Percentiles rank a stretch among this genome's conserved stretches.
Evolutionary conservation across 1,284 basidiomycete genomes (phyloP).

Genomic region (Leccinum pachyderme): DNA sequence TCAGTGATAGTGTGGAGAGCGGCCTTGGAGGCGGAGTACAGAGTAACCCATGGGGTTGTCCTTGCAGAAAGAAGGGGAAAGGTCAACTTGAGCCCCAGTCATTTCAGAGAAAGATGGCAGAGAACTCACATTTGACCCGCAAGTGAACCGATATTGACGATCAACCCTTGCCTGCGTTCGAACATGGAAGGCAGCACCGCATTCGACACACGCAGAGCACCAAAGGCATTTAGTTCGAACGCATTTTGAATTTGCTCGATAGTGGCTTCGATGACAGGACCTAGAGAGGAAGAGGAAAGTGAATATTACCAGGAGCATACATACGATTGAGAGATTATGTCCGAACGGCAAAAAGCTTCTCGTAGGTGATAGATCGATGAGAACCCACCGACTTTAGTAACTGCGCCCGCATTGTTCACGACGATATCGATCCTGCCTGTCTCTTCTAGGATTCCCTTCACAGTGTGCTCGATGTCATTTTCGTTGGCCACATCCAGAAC

Average conservation of each 20-base stretch:
- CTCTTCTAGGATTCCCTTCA: slow-evolving; percentile 43
- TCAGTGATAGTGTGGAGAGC: slow-evolving; percentile 61
- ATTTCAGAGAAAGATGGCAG: neutral
- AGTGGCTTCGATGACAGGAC: slow-evolving; percentile 60
- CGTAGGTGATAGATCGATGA: neutral
- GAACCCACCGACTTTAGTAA: slow-evolving; percentile 37
- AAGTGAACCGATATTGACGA: slow-evolving; percentile 76
- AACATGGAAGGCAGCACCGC: slow-evolving; percentile 73
- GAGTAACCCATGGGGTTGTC: slow-evolving; percentile 65
- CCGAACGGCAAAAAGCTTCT: neutral
- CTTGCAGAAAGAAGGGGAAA: slow-evolving; percentile 32
- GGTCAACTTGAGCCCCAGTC: slow-evolving; percentile 1
- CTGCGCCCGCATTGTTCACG: slow-evolving; percentile 63
- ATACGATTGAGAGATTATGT: neutral
- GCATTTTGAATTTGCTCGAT: slow-evolving; percentile 48
- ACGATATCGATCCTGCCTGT: slow-evolving; percentile 62
- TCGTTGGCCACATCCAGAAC: slow-evolving; percentile 56
- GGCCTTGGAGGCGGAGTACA: slow-evolving; percentile 68
- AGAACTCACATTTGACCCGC: slow-evolving; percentile 55
- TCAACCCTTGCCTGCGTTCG: slow-evolving; percentile 52
- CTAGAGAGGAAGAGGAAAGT: slow-evolving; percentile 31
- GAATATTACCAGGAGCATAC: neutral
- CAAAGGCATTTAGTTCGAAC: slow-evolving; percentile 66
- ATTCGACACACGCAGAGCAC: slow-evolving; percentile 58
- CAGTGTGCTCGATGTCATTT: slow-evolving; percentile 43